These are phyloP conservation scores for Kitagawia praeruptora DNA, from an alignment of 129 eudicot species.

Conservation along the genomic window DNA sequence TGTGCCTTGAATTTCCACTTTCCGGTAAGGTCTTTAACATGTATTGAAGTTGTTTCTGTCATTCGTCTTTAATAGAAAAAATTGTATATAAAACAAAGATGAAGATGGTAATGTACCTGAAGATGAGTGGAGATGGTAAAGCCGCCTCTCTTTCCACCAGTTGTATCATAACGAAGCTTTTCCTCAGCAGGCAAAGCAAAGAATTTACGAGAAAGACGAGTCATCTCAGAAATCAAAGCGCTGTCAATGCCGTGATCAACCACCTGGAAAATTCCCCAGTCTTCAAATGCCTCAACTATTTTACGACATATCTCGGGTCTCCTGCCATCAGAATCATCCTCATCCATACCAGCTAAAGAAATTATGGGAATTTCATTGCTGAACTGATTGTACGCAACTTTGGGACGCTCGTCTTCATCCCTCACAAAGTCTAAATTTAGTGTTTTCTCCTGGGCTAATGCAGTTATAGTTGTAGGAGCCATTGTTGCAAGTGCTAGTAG, in stretches of 20 bases:
- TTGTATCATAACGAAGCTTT: conserved; percentile 75
- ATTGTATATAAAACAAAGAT: no score
- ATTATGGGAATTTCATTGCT: conserved; percentile 78
- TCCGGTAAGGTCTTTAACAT: no score
- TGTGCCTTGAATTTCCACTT: no score
- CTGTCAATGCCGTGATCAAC: conserved; percentile 76
- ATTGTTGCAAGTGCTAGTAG: no score
- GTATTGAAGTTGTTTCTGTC: no score
- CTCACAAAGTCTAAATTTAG: conserved; percentile 37
- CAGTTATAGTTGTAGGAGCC: no score
- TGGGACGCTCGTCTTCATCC: conserved; percentile 92
- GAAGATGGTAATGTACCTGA: conserved; percentile 46
- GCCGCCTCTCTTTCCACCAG: conserved; percentile 96
- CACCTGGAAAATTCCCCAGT: conserved; percentile 92
- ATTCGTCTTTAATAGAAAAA: no score
- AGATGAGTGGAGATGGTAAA: conserved; percentile 86
- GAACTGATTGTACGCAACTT: conserved; percentile 63
- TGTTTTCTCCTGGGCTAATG: conserved; percentile 20
- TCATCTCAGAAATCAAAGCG: conserved; percentile 49
- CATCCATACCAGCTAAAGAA: conserved; percentile 57
- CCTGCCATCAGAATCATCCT: background rate
- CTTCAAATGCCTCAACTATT: conserved; percentile 75
- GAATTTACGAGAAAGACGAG: conserved; percentile 51
- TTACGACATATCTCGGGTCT: conserved; percentile 56
- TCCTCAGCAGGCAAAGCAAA: conserved; percentile 57